Percentiles rank a stretch among this genome's conserved stretches.
Evolutionary conservation across 169 alveolate species (phyloP).

Genomic region (Plasmodium gallinaceum): DNA sequence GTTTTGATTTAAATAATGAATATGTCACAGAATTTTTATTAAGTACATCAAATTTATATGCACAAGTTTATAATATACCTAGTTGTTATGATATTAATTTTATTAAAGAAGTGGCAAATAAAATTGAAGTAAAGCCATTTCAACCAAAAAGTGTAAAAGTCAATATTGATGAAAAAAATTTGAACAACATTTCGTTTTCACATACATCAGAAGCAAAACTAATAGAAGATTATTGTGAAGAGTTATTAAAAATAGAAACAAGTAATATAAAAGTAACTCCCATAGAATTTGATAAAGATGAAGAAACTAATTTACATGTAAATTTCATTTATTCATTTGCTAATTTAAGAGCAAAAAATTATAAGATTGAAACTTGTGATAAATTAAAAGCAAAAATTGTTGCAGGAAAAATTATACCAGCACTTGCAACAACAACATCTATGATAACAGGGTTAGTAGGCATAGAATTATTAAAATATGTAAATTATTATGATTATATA

Average conservation of each 20-base stretch:
- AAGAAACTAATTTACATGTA: conserved; percentile 97
- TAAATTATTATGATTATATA: conserved; percentile 74
- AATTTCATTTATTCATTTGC: conserved; percentile 97
- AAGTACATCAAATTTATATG: conserved; percentile 93
- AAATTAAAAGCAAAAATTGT: conserved; percentile 96
- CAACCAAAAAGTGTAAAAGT: conserved; percentile 82
- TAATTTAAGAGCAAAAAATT: conserved; percentile 97
- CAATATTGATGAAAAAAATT: conserved; percentile 90
- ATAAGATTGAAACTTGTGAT: conserved; percentile 94
- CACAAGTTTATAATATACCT: conserved; percentile 87
- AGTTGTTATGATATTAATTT: conserved; percentile 70
- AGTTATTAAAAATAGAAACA: conserved; percentile 22
- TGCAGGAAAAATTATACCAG: conserved; percentile 99
- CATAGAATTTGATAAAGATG: conserved; percentile 98
- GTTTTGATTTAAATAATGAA: conserved; percentile 90
- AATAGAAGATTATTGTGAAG: conserved; percentile 45
- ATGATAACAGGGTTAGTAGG: conserved; percentile 98
- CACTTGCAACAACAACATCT: conserved; percentile 99
- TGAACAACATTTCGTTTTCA: conserved; percentile 79
- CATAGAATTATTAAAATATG: conserved; percentile 92
- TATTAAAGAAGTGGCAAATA: conserved; percentile 74
- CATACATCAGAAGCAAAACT: conserved; percentile 51
- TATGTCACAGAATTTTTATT: conserved; percentile 91
- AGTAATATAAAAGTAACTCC: conserved; percentile 33
- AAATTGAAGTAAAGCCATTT: conserved; percentile 78